Base-by-base conservation (phyloP, 2,329 filamentous ascomycete species). In the Fusarium papillatum region DNA sequence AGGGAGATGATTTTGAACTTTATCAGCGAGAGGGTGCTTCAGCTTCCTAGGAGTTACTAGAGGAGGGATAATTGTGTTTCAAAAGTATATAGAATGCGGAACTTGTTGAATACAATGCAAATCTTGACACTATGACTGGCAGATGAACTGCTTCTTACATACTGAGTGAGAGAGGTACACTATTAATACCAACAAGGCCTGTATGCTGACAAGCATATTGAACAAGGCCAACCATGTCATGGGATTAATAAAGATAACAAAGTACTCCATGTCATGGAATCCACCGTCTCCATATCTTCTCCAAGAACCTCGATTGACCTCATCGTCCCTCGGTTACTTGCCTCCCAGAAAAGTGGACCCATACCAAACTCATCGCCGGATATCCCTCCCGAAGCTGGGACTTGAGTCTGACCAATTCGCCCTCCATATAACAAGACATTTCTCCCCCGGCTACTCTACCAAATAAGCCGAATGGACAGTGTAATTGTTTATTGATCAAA, bases 1-100 rank as follows among this genome's bases (percentile, higher is more conserved):
- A 82, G 91, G 74, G 93, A 95, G 84, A 95, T 95, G 93, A 94
- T 95, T 64, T 85, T 94, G 86, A 95, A 95, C 76, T 95, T 92
- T 81, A 89, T 95, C 16, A 88, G 89, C 4, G 93, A 95, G 81
- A 94, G 90, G 84, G 93, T 90, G 0, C 82, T 95, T n/a, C 84
- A 87, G 5, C 78, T 95, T 31, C 93, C 93, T 1, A 86, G 91
- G 70, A 95, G 92, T 79, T 95, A 95, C 75, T 94, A 70, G n/a
- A 46, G 19, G 14, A 7, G 34, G 22, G 19, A 48, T 31, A 19
- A 31, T 11, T 29, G 11, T 36, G 11, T 38, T 38, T 41, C 11
- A 22, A 62, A 22, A n/a, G 24, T 61, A 29, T 13, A n/a, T 19
- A 39, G 46, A 53, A 26, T 38, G 66, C 19, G 64, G 4, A 43